These are phyloP conservation scores for Emmonsiellopsis sp. DNA, from an alignment of 2,329 filamentous ascomycete species.

Conservation along the genomic window DNA sequence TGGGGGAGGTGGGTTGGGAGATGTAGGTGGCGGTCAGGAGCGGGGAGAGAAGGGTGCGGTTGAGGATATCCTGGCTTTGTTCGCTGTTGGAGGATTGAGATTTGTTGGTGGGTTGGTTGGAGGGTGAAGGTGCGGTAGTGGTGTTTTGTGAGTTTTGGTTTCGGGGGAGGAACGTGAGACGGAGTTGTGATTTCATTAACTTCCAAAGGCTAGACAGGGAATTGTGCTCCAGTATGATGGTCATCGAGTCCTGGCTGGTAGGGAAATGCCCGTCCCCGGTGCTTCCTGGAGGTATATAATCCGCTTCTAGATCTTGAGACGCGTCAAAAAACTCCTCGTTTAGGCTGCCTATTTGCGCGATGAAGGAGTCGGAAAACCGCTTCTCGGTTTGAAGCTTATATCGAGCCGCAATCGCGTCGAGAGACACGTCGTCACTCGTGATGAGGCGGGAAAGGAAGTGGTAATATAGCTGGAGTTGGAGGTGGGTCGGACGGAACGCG, in stretches of 20 bases:
- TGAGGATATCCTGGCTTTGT: conserved; percentile 6
- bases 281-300: conserved; percentile 15
- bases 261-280: conserved; percentile 8
- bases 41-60: conserved; percentile 31
- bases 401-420: conserved; percentile 57
- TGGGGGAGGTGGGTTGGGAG: conserved; percentile 22
- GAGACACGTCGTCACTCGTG: conserved; percentile 60
- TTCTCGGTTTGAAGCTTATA: conserved; percentile 58
- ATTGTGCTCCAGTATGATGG: conserved; percentile 48
- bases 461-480: conserved; percentile 87
- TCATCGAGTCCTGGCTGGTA: conserved; percentile 36
- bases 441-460: conserved; percentile 65
- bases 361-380: conserved; percentile 68
- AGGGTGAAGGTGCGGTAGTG: conserved; percentile 23
- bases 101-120: conserved; percentile 24
- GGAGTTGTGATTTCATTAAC: conserved; percentile 53
- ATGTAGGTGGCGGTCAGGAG: conserved; percentile 36
- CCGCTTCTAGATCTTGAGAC: conserved; percentile 22
- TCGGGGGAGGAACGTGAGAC: conserved; percentile 36
- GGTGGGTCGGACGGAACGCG: conserved; percentile 62
- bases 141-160: conserved; percentile 7
- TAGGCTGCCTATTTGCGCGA: conserved; percentile 61
- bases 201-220: conserved; percentile 51
- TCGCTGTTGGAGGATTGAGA: conserved; percentile 12
- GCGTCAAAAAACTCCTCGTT: conserved; percentile 57